Percentiles rank a stretch among this genome's conserved stretches.
Evolutionary conservation across 2,329 filamentous ascomycete species (phyloP).

Genomic region (Dothiorella sarmentorum): DNA sequence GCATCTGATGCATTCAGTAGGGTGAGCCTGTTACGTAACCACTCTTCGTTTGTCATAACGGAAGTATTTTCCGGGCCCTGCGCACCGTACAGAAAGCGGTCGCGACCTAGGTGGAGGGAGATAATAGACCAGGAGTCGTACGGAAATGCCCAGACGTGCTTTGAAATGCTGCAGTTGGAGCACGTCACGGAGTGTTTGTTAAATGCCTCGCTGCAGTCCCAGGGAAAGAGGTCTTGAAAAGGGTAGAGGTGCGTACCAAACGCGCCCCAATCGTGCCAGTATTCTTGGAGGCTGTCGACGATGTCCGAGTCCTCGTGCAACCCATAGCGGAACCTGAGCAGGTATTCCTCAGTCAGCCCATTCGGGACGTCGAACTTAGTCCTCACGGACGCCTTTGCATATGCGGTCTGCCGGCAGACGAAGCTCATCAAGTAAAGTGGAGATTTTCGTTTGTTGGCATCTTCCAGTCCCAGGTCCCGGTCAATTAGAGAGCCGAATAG

Average conservation of each 20-base stretch:
- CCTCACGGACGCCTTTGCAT: constrained; percentile 24
- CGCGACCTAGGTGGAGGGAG: constrained; percentile 39
- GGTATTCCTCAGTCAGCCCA: not conserved
- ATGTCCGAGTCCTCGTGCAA: constrained; percentile 43
- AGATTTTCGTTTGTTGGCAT: no score
- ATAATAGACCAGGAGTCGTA: constrained; percentile 45
- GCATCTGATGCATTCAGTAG: not conserved
- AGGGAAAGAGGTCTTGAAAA: constrained; percentile 45
- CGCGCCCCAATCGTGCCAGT: constrained; percentile 47
- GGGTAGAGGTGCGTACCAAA: constrained; percentile 40
- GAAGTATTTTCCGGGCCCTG: constrained; percentile 19
- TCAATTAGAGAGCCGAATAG: constrained; percentile 21
- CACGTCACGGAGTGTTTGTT: constrained; percentile 37
- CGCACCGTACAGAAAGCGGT: constrained; percentile 32
- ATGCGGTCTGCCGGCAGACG: constrained; percentile 16
- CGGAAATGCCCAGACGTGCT: constrained; percentile 39
- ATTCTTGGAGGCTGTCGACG: constrained; percentile 44
- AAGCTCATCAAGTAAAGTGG: no score
- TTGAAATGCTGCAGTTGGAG: constrained; percentile 42
- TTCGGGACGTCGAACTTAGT: constrained; percentile 39
- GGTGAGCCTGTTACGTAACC: not conserved
- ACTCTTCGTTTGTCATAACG: not conserved
- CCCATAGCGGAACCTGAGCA: constrained; percentile 35
- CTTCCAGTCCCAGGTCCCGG: no score
- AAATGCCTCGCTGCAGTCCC: constrained; percentile 47